Evolutionary conservation across 2,329 filamentous ascomycete genomes (phyloP), one percentile per base, ranked within the genome.

Genomic region (Cercospora sesami): DNA sequence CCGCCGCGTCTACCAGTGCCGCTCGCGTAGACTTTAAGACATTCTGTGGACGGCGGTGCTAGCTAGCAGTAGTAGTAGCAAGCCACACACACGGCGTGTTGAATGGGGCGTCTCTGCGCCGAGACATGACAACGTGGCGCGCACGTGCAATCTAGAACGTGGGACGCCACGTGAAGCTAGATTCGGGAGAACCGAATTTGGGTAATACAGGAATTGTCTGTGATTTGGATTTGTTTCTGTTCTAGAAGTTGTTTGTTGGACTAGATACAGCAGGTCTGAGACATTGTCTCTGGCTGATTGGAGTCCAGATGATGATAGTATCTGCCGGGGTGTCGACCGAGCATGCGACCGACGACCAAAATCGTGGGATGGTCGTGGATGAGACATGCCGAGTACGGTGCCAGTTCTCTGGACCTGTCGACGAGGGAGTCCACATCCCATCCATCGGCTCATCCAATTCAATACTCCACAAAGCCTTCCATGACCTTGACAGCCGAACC

Each of bases 401-500:
- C 33, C 33, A n/a, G 14, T 39, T n/a, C 33, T 39, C 14, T 6
- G 33, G 33, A 39, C 14, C 14, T 39, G 33, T 39, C 16, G 36
- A 42, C 14, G 36, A 16, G 14, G 16, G n/a, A n/a, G 36, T 9
- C 7, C 36, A n/a, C 7, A 1, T 42, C 7, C 6, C 23, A 9
- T 10, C 16, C 14, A 36, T 18, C 30, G n/a, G 28, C 23, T 33
- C 26, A 23, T n/a, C 9, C 6, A 26, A n/a, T 16, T 66, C 58
- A 70, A 33, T 67, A 67, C 63, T 69, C 68, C 16, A 73, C 62
- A 14, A 45, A 26, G 2, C 79, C 80, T 65, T 81, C 73, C 79
- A 81, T 81, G 5, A 84, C 80, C 69, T 78, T 75, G 16, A 84
- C 79, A 16, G 82, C 80, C 64, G 73, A 78, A 31, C 82, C 82